Conservation (phyloP, 768 basidiomycete species). For the Fistulinella prunicolor region DNA sequence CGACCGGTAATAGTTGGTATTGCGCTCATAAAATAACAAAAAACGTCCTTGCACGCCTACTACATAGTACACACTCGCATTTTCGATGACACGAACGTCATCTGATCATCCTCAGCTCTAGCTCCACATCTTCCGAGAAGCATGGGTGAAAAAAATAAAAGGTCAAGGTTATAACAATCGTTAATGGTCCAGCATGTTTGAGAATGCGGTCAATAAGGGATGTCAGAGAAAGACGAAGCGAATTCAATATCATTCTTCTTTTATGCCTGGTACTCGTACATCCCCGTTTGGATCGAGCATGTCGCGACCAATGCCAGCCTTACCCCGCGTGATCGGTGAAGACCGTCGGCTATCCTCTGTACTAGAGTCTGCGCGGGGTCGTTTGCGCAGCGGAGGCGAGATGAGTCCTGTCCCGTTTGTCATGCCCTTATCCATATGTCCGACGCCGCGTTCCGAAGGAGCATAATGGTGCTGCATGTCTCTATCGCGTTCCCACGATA, state of each 20-base stretch:
- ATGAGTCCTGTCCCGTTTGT: slow-evolving; percentile 17
- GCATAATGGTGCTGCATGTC: slow-evolving; percentile 29
- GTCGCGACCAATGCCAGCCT: slow-evolving; percentile 16
- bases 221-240: neutral
- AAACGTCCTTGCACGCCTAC: slow-evolving; percentile 5
- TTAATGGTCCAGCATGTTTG: neutral
- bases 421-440: slow-evolving; percentile 17
- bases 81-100: too few relatives aligned
- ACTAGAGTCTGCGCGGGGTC: slow-evolving; percentile 23
- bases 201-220: neutral
- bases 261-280: slow-evolving; percentile 18
- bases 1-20: neutral
- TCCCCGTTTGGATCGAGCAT: slow-evolving; percentile 15
- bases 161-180: neutral
- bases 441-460: slow-evolving; percentile 27
- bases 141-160: neutral
- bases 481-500: slow-evolving; percentile 34
- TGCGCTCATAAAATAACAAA: neutral
- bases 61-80: slow-evolving; percentile 11
- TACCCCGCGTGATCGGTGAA: slow-evolving; percentile 19
- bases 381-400: slow-evolving; percentile 29
- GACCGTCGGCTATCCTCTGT: slow-evolving; percentile 18
- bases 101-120: too few relatives aligned
- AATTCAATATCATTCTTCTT: slow-evolving; percentile 24
- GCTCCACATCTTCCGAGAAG: neutral